Conservation (phyloP, 305 asterid species). For the Andrographis paniculata region DNA sequence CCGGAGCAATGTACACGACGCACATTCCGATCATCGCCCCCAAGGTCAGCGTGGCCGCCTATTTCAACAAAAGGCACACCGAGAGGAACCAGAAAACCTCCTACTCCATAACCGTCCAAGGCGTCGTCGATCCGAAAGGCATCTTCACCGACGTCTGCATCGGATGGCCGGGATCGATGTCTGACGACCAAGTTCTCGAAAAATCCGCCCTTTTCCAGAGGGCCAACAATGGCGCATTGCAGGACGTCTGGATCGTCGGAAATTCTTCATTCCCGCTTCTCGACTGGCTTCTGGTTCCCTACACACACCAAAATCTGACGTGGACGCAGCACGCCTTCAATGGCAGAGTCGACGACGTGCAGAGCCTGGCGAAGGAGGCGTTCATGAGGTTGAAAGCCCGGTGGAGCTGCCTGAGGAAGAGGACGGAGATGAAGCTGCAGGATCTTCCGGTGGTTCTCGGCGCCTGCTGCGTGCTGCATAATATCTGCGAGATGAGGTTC, state of each 20-base stretch:
- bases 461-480: conserved; percentile 75
- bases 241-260: conserved; percentile 37
- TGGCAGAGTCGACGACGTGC: conserved; percentile 38
- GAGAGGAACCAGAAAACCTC: conserved; percentile 69
- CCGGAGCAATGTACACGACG: conserved; percentile 57
- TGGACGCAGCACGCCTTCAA: conserved; percentile 72
- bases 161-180: conserved; percentile 87
- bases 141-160: conserved; percentile 57
- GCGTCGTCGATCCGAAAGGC: conserved; percentile 53
- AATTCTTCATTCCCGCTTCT: conserved; percentile 35
- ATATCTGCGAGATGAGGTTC: conserved; percentile 57
- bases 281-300: conserved; percentile 71
- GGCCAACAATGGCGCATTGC: conserved; percentile 33
- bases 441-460: conserved; percentile 70
- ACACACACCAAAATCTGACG: conserved; percentile 36
- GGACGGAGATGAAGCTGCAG: conserved; percentile 72
- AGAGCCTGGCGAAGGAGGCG: conserved; percentile 45
- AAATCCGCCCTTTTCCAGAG: conserved; percentile 55
- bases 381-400: conserved; percentile 57
- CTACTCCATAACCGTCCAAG: conserved; percentile 67
- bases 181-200: conserved; percentile 62
- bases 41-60: conserved; percentile 40
- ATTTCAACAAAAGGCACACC: conserved; percentile 67
- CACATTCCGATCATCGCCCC: conserved; percentile 78
- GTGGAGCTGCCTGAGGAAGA: conserved; percentile 66